Evolutionary conservation across 1,284 basidiomycete genomes (phyloP).

Genomic region (Dichomitus squalens): DNA sequence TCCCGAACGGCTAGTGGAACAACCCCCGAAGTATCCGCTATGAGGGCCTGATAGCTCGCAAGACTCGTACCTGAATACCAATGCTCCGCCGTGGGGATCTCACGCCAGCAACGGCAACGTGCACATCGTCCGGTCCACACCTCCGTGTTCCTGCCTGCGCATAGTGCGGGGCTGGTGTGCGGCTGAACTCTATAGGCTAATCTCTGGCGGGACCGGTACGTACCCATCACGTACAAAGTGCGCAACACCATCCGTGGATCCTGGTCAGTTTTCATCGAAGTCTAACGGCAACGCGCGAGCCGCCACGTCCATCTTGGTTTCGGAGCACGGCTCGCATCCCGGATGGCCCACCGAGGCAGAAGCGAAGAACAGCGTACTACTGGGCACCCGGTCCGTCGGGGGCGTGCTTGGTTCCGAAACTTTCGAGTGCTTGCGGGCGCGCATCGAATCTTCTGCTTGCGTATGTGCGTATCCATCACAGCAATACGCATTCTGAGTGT

Average conservation of each 20-base stretch:
- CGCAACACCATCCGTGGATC: background rate
- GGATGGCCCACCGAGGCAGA: background rate
- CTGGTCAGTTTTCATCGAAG: background rate
- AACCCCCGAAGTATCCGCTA: slow-evolving; percentile 7
- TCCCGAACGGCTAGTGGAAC: background rate
- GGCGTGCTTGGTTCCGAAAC: slow-evolving; percentile 1
- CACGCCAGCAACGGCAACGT: slow-evolving; percentile 5
- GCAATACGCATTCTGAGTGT: background rate
- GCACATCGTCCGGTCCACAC: slow-evolving; percentile 17
- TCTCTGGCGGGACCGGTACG: slow-evolving; percentile 4
- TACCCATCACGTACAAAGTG: slow-evolving; percentile 19
- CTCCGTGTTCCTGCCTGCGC: slow-evolving; percentile 15
- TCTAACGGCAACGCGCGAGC: background rate
- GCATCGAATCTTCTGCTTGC: no score
- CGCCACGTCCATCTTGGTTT: background rate
- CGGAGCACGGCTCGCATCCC: slow-evolving; percentile 7
- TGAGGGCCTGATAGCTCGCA: slow-evolving; percentile 1
- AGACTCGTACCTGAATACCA: slow-evolving; percentile 13
- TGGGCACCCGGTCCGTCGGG: slow-evolving; percentile 5
- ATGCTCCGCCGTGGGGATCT: slow-evolving; percentile 4
- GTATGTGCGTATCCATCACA: background rate
- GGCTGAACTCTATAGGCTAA: slow-evolving; percentile 18
- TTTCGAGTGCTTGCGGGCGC: no score
- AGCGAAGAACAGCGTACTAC: background rate
- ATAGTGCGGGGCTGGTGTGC: slow-evolving; percentile 2